phyloP scores from a whole-genome alignment of 495 filamentous ascomycete species.

The Aspergillus diversus region DNA sequence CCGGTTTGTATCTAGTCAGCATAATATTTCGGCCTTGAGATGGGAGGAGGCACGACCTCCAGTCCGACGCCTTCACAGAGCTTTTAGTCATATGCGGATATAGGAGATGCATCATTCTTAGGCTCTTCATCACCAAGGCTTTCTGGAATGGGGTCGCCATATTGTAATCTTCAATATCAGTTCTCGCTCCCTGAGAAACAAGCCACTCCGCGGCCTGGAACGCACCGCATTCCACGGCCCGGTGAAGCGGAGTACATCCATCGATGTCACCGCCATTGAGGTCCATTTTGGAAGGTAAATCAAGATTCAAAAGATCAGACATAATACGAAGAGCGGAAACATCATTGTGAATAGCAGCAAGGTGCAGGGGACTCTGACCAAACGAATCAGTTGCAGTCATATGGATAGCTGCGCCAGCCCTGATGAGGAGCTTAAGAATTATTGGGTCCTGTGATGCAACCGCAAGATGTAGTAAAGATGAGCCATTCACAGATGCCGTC shows the following conservation, averaged over 20 bases:
- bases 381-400: background rate
- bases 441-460: background rate
- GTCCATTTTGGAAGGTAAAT: background rate
- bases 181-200: background rate
- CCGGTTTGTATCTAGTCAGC: conserved; percentile 2
- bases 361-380: background rate
- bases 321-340: background rate
- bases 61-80: conserved; percentile 7
- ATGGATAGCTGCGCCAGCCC: background rate
- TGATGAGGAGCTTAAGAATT: background rate
- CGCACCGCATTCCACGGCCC: background rate
- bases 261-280: background rate
- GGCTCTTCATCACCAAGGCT: background rate
- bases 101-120: conserved; percentile 2
- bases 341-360: background rate
- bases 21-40: conserved; percentile 2
- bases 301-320: background rate
- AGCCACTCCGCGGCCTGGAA: background rate
- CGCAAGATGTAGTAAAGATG: background rate
- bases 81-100: background rate
- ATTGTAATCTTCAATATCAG: background rate
- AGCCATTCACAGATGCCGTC: background rate
- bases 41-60: conserved; percentile 3
- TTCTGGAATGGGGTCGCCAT: conserved; percentile 1
- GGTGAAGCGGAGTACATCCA: conserved; percentile 3